Percentiles rank a stretch among this genome's conserved stretches.
These are phyloP conservation scores for Fusarium sp. DNA, from an alignment of 2,329 filamentous ascomycete species.

Conservation along the genomic window DNA sequence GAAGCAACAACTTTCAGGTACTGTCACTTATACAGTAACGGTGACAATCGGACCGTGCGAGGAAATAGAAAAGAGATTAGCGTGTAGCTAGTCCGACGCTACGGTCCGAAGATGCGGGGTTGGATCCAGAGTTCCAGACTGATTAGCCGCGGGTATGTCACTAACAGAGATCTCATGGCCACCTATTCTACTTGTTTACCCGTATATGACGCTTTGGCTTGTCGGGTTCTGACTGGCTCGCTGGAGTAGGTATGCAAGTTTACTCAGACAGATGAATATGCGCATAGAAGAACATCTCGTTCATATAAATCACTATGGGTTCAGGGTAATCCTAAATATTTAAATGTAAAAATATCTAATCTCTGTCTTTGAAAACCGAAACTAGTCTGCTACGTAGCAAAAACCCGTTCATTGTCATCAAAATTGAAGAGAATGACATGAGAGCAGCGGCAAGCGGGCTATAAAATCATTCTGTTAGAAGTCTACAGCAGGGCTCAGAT, in stretches of 20 bases:
- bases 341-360: not conserved
- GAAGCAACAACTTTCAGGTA: not conserved
- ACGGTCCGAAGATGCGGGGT: not conserved
- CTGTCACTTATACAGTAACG: not conserved
- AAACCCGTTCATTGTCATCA: not conserved
- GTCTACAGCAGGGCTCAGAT: accelerated
- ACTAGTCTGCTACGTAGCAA: not conserved
- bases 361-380: not conserved
- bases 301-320: too few species aligned
- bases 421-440: not conserved
- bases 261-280: too few species aligned
- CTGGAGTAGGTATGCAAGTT: too few species aligned
- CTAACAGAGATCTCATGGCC: too few species aligned
- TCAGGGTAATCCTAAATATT: too few species aligned
- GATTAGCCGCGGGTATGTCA: too few species aligned
- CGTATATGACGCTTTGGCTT: too few species aligned
- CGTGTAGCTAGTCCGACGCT: not conserved
- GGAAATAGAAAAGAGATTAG: not conserved
- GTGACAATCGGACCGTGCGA: not conserved
- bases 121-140: too few species aligned
- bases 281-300: too few species aligned
- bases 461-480: accelerated
- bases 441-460: not conserved
- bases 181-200: too few species aligned
- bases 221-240: too few species aligned